Conservation (phyloP, 108 stramenopile genomes). For the Phaeodactylum tricornutum region DNA sequence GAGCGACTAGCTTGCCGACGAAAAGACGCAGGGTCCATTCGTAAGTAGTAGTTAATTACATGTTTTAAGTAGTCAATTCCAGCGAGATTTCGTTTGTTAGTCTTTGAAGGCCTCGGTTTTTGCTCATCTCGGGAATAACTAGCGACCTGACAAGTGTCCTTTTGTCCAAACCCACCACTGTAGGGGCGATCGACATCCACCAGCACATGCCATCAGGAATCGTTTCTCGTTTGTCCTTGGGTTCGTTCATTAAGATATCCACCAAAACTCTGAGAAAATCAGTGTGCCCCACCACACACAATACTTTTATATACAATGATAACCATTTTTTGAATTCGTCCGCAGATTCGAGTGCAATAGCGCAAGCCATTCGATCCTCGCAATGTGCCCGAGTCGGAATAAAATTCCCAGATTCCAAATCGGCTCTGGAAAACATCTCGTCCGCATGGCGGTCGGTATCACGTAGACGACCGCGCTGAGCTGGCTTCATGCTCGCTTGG, state of each 20-base stretch:
- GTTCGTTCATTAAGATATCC: slow-evolving; percentile 37
- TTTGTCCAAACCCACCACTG: slow-evolving; percentile 35
- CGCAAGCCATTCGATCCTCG: slow-evolving; percentile 82
- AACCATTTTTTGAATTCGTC: slow-evolving; percentile 67
- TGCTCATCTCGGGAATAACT: slow-evolving; percentile 74
- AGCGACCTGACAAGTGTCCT: slow-evolving; percentile 32
- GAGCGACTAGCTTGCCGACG: slow-evolving; percentile 1
- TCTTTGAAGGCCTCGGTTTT: slow-evolving; percentile 66
- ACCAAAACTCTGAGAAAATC: slow-evolving; percentile 45
- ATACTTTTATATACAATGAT: slow-evolving; percentile 27
- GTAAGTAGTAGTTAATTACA: not conserved
- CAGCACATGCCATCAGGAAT: slow-evolving; percentile 28
- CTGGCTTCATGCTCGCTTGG: slow-evolving; percentile 17
- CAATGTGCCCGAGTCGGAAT: slow-evolving; percentile 68
- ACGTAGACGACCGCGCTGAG: no score
- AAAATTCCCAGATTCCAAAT: no score
- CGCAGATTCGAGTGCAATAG: slow-evolving; percentile 50
- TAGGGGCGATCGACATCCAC: slow-evolving; percentile 45
- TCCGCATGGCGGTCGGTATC: slow-evolving; percentile 14
- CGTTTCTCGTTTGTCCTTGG: not conserved
- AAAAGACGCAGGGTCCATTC: not conserved
- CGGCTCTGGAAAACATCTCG: no score
- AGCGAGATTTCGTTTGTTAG: slow-evolving; percentile 70
- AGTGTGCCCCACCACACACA: slow-evolving; percentile 39
- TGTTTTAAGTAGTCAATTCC: slow-evolving; percentile 19